Evolutionary conservation across 805 yeast genomes (phyloP).

Genomic region (Suhomyces emberorum): DNA sequence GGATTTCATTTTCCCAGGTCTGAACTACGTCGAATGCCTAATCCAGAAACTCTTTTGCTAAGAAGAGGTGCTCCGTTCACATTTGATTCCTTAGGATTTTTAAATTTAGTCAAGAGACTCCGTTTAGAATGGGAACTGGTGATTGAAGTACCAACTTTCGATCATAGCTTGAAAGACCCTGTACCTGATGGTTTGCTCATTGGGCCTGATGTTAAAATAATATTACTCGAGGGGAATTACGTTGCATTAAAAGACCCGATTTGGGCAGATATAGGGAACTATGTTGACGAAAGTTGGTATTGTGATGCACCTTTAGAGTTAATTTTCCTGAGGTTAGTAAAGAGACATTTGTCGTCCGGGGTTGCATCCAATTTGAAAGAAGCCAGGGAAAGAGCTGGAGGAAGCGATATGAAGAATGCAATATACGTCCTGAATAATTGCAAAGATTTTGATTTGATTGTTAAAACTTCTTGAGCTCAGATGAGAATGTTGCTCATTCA

Average conservation of each 20-base stretch:
- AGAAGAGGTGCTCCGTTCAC: conserved; percentile 87
- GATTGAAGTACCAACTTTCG: conserved; percentile 32
- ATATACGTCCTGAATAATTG: conserved; percentile 20
- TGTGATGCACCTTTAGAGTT: conserved; percentile 14
- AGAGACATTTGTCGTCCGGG: conserved; percentile 23
- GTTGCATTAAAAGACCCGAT: conserved; percentile 20
- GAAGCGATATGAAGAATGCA: conserved; percentile 69
- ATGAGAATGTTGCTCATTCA: no score
- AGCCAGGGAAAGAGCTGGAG: conserved; percentile 49
- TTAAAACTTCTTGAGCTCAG: no score
- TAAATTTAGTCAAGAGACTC: conserved; percentile 8
- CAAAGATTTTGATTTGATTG: conserved; percentile 6
- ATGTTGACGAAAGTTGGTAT: conserved; percentile 21
- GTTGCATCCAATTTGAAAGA: conserved; percentile 31
- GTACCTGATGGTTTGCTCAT: conserved; percentile 18
- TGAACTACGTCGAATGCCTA: conserved; percentile 39
- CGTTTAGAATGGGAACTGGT: conserved; percentile 8
- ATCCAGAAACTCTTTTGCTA: conserved; percentile 54
- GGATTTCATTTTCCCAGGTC: conserved; percentile 37
- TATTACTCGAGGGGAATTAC: conserved; percentile 26
- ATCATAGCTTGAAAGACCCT: conserved; percentile 25
- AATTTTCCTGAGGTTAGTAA: conserved; percentile 15
- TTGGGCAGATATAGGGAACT: conserved; percentile 17
- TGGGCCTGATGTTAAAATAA: conserved; percentile 15
- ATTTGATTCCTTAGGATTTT: conserved; percentile 55